phyloP scores from a whole-genome alignment of 805 yeast species.

The Debaryomyces maramus region DNA sequence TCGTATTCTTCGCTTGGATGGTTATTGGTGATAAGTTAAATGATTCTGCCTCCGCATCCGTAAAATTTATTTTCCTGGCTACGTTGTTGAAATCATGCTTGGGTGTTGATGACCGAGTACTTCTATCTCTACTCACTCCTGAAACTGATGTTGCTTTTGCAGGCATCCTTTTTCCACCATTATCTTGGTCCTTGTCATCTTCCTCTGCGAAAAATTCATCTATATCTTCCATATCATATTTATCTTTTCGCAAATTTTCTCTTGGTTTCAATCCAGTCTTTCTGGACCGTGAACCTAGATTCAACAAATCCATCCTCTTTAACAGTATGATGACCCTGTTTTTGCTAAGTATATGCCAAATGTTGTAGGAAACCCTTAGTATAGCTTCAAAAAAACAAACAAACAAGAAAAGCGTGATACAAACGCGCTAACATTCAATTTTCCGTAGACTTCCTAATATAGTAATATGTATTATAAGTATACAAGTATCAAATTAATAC shows the following conservation, averaged over 20 bases:
- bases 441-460: conserved; percentile 11
- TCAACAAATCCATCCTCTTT: conserved; percentile 37
- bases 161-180: background rate
- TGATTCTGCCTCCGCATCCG: conserved; percentile 32
- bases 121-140: background rate
- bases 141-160: conserved; percentile 6
- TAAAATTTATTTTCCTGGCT: conserved; percentile 37
- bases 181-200: conserved; percentile 17
- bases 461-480: no score
- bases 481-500: no score
- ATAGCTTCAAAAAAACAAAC: conserved; percentile 6
- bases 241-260: conserved; percentile 50
- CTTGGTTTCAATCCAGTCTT: conserved; percentile 60
- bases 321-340: background rate
- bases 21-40: conserved; percentile 32
- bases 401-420: conserved; percentile 5
- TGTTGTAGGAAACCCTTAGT: conserved; percentile 1
- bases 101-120: background rate
- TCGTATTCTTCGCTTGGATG: conserved; percentile 16
- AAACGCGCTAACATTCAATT: conserved; percentile 5
- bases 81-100: conserved; percentile 19
- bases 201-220: conserved; percentile 68
- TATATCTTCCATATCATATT: conserved; percentile 65
- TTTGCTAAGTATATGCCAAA: background rate
- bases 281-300: conserved; percentile 62